Evolutionary conservation across 2,329 filamentous ascomycete species (phyloP).

Genomic region (Pyrenophora seminiperda): DNA sequence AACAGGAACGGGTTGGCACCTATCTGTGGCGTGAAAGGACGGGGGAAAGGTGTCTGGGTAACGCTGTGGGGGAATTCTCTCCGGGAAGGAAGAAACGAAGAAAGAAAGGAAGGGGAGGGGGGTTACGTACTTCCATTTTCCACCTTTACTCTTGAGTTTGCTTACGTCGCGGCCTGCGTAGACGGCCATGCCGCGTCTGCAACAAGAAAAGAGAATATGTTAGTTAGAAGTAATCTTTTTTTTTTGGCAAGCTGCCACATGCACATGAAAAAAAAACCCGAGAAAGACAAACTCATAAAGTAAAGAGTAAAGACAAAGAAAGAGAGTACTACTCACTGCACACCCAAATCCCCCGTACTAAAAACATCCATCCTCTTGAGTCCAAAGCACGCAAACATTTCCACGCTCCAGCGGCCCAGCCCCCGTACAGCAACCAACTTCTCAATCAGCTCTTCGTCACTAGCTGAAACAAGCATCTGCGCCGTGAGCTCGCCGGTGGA

Average conservation of each 20-base stretch:
- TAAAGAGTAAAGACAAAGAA: no score
- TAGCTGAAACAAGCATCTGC: slow-evolving; percentile 74
- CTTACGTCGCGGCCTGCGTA: slow-evolving; percentile 81
- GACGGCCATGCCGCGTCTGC: slow-evolving; percentile 80
- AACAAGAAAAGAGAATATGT: no score
- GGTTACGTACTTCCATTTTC: slow-evolving; percentile 76
- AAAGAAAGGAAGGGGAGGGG: neutral
- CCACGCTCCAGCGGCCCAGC: slow-evolving; percentile 86
- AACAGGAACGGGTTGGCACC: no score
- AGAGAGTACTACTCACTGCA: slow-evolving; percentile 66
- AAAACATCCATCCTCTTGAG: slow-evolving; percentile 95
- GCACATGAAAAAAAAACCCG: neutral
- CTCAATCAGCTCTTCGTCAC: slow-evolving; percentile 84
- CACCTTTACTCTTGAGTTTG: slow-evolving; percentile 77
- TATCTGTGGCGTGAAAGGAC: no score
- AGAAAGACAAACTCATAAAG: neutral
- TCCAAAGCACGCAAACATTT: slow-evolving; percentile 92
- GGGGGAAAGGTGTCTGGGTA: neutral
- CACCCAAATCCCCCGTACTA: slow-evolving; percentile 86
- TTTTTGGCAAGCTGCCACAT: no score
- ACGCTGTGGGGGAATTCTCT: neutral
- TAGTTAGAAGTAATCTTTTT: no score
- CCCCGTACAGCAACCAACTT: slow-evolving; percentile 84
- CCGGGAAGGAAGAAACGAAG: neutral
- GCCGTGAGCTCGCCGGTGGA: slow-evolving; percentile 73